Evolutionary conservation across 148 eudicot species (phyloP), one percentile per base, ranked within the genome.

Genomic region (Vaccinium darrowii): DNA sequence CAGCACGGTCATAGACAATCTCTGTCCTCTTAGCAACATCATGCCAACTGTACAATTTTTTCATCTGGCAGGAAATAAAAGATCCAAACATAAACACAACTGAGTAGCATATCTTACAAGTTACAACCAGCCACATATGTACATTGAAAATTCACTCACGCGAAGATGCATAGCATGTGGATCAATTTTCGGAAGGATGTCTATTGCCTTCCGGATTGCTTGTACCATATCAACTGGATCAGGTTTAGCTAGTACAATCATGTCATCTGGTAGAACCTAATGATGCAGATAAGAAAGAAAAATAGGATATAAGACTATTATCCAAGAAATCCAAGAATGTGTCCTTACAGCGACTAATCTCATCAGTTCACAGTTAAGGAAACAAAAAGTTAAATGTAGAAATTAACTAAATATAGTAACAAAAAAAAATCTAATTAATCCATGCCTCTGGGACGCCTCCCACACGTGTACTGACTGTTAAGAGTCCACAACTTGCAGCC

Each of bases 401-500:
- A 79, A 88, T 39, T 43, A 78, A 49, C 57, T 30, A 76, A 58
- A 51, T 14, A 72, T 10, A 79, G 79, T 47, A 30, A 87, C 56
- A 74, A 79, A 0, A 50, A 43, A 43, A 43, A 43, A 43, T 88
- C n/a, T 54, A 21, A 81, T n/a, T 43, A 14, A 63, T 67, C 50
- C 90, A 82, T 90, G 83, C 99, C 98, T 96, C 99, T 75, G 99
- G 99, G 85, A 96, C 99, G 83, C 99, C 99, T 80, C 99, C 99
- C 75, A 95, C 99, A 18, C 98, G 94, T 63, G 99, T 96, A 81
- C 99, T 96, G 85, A 96, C 98, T 73, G 99, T 94, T 82, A 96
- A 85, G 85, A 96, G 87, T 86, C 99, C 99, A 89, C 99, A 96
- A 86, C 99, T 96, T 84, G 99, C 98, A 88, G 99, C 98, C 90